Percentiles rank a stretch among this genome's conserved stretches.
phyloP scores from a whole-genome alignment of 495 filamentous ascomycete species.

The Pyrenula aspistea region DNA sequence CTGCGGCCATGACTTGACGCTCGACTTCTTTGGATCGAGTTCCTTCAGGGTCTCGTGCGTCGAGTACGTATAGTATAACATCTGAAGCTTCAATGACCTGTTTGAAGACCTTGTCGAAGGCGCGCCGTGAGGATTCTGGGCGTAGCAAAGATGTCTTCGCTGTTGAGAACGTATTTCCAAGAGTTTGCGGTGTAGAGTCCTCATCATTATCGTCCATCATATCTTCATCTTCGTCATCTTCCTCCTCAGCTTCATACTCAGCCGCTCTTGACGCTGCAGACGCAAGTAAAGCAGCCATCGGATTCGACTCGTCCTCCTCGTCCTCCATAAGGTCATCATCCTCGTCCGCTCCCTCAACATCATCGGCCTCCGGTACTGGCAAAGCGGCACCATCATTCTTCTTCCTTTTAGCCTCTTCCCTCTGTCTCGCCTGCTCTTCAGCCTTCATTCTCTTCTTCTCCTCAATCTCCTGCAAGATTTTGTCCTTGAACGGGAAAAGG shows the following conservation, averaged over 20 bases:
- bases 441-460: constrained; percentile 66
- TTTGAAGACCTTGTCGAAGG: constrained; percentile 95
- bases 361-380: constrained; percentile 34
- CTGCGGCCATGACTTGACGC: constrained; percentile 75
- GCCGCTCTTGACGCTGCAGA: constrained; percentile 79
- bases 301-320: constrained; percentile 54
- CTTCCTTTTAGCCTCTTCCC: constrained; percentile 59
- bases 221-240: constrained; percentile 45
- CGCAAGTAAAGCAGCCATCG: constrained; percentile 88
- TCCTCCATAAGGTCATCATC: constrained; percentile 38
- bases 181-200: constrained; percentile 14
- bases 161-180: not conserved
- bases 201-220: constrained; percentile 35
- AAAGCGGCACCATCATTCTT: constrained; percentile 30
- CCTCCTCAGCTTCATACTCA: constrained; percentile 57
- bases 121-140: constrained; percentile 61
- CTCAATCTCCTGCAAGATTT: constrained; percentile 86
- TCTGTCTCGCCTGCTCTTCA: constrained; percentile 59
- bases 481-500: constrained; percentile 95
- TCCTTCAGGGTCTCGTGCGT: constrained; percentile 84
- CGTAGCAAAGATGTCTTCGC: constrained; percentile 20
- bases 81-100: constrained; percentile 81
- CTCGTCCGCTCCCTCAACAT: constrained; percentile 20
- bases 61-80: constrained; percentile 87
- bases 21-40: constrained; percentile 87